Evolutionary conservation across 1,284 basidiomycete genomes (phyloP).

Genomic region (Wolfiporia cocos): DNA sequence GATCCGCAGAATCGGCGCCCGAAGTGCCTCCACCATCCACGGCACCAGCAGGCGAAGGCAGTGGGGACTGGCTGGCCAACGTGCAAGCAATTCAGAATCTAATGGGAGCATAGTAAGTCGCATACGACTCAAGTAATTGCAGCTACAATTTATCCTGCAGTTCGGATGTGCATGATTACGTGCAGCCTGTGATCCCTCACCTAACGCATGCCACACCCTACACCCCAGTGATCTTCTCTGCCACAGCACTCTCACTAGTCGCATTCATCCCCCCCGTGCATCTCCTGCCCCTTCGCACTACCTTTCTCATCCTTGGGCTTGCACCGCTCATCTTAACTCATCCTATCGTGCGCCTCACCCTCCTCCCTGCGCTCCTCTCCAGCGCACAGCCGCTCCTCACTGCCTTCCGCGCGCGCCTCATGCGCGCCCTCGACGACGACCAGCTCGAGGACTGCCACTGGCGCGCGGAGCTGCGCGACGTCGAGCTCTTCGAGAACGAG

Average conservation of each 20-base stretch:
- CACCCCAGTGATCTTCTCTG: constrained; percentile 45
- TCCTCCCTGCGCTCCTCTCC: constrained; percentile 24
- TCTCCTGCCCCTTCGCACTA: constrained; percentile 50
- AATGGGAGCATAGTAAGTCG: constrained; percentile 64
- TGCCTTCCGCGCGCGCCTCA: constrained; percentile 23
- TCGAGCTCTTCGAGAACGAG: constrained; percentile 78
- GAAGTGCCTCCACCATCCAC: constrained; percentile 30
- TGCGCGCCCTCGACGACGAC: constrained; percentile 55
- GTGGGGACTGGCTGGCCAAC: constrained; percentile 70
- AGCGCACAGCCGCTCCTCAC: constrained; percentile 16
- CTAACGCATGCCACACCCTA: constrained; percentile 49
- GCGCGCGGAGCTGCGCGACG: constrained; percentile 53
- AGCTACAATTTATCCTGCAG: constrained; percentile 21
- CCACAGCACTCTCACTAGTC: constrained; percentile 38
- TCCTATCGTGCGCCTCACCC: constrained; percentile 34
- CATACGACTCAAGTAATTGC: neutral
- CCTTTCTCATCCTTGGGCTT: constrained; percentile 51
- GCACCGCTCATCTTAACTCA: constrained; percentile 47
- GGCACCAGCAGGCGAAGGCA: constrained; percentile 42
- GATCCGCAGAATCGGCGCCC: constrained; percentile 12
- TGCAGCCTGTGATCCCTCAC: constrained; percentile 30
- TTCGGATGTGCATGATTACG: constrained; percentile 36
- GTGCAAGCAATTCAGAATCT: constrained; percentile 77
- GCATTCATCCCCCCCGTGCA: constrained; percentile 40
- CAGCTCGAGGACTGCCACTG: constrained; percentile 56